A percentile compares a stretch with the other conserved stretches of the same genome.
These are phyloP conservation scores for Sanguinoderma infundibulare DNA, from an alignment of 1,284 basidiomycete genomes.

Conservation along the genomic window DNA sequence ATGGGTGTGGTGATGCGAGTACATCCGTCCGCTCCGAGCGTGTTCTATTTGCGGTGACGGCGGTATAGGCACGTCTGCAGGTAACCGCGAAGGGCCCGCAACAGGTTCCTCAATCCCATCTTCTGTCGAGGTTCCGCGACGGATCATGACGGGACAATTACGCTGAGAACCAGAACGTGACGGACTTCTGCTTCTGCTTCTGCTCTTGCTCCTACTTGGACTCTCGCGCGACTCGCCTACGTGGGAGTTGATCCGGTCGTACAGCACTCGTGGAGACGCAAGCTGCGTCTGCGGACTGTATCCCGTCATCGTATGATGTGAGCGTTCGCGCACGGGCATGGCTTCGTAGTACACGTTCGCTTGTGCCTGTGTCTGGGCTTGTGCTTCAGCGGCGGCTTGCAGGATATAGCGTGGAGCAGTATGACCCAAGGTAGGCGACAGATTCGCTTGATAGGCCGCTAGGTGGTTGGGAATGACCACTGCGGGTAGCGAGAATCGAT, in stretches of 20 bases:
- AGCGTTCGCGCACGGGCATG: constrained; percentile 29
- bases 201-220: constrained; percentile 13
- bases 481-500: constrained; percentile 31
- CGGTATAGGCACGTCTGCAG: constrained; percentile 7
- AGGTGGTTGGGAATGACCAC: constrained; percentile 25
- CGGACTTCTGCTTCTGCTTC: constrained; percentile 13
- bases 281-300: constrained; percentile 19
- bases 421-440: constrained; percentile 27
- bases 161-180: constrained; percentile 3
- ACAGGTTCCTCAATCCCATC: constrained; percentile 12
- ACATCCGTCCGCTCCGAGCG: constrained; percentile 8
- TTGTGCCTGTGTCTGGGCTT: constrained; percentile 16
- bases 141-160: constrained; percentile 21
- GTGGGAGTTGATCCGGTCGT: constrained; percentile 14
- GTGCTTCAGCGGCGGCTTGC: constrained; percentile 7
- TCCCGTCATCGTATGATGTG: constrained; percentile 21
- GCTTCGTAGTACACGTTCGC: constrained; percentile 37
- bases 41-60: constrained; percentile 6
- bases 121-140: constrained; percentile 12
- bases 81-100: constrained; percentile 20
- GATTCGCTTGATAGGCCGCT: constrained; percentile 27
- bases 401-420: constrained; percentile 24
- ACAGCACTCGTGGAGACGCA: constrained; percentile 20
- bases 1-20: constrained; percentile 37
- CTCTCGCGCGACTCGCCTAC: constrained; percentile 7